A percentile compares a stretch with the other conserved stretches of the same genome.
These are phyloP conservation scores for Protostelium mycophagum DNA, from an alignment of 78 protist species.

Conservation along the genomic window DNA sequence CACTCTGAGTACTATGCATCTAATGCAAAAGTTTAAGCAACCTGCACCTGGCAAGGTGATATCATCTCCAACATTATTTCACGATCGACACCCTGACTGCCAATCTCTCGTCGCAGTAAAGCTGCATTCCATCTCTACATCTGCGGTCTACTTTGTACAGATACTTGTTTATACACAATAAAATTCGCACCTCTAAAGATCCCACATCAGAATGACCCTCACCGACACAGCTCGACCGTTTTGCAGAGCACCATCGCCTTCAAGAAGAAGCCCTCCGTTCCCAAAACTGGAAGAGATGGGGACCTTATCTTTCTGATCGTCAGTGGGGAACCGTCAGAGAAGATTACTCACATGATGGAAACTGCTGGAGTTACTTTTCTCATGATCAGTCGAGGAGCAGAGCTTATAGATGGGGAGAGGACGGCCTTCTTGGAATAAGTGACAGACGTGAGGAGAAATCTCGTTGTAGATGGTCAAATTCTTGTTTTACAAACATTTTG, in stretches of 20 bases:
- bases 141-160: no score
- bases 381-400: constrained; percentile 71
- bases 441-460: constrained; percentile 53
- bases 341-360: constrained; percentile 49
- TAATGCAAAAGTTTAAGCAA: background rate
- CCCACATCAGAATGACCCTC: background rate
- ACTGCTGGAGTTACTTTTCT: constrained; percentile 70
- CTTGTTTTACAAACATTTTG: no score
- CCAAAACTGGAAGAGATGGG: constrained; percentile 25
- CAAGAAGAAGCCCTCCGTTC: background rate
- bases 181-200: no score
- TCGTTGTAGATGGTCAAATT: no score
- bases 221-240: background rate
- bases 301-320: constrained; percentile 58
- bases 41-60: background rate
- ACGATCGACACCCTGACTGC: no score
- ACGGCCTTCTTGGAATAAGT: constrained; percentile 69
- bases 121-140: no score
- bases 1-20: background rate
- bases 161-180: no score
- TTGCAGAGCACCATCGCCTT: background rate
- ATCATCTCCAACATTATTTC: background rate
- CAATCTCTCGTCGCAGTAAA: no score
- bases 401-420: constrained; percentile 89
- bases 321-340: constrained; percentile 69